Evolutionary conservation across 2,329 filamentous ascomycete species (phyloP), one percentile per base, ranked within the genome.

Genomic region (Thermochaetoides dissita): DNA sequence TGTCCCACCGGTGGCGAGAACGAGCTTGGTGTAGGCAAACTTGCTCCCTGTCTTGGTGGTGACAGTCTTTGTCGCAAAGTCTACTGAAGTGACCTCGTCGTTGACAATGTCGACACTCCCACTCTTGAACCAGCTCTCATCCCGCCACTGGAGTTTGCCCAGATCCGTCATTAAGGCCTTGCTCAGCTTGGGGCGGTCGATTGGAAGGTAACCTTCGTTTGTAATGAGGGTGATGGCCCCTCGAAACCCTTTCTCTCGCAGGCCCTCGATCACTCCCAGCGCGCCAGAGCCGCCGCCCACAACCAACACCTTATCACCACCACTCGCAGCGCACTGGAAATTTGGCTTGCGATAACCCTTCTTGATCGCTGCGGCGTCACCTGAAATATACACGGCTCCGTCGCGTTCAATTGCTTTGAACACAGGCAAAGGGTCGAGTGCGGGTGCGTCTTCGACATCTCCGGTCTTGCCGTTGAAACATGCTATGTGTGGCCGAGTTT

Each of bases 391-490:
- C 2, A 95, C 79, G 6, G 74, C 81, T 30, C 85, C 87, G 53
- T 91, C 77, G 56, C 81, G 87, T 59, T 94, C 80, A 30, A 76
- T 66, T 30, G 95, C 68, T 41, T 85, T 78, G 65, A 93, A 98
- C 39, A 81, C 80, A 37, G 83, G 74, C 28, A 98, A 67, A n/a
- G 84, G 72, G 55, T 96, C 86, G 28, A 94, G 74, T 2, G 85
- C 91, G 0, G 91, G 91, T 1, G 89, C 88, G 57, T 96, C 86
- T 64, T 98, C 91, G 45, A 96, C 84, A 54, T 98, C 91, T 41
- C 91, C 91, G 6, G 83, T 93, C 43, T 74, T 72, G 49, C 85
- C 77, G 49, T 86, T 91, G 66, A 95, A 98, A 68, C 91, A 98
- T 44, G 91, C 91, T 88, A 49, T 40, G 35, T 7, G 5, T 8